Evolutionary conservation across 306 rosid species (phyloP), one percentile per base, ranked within the genome.

Genomic region (Cicer yamashitae): DNA sequence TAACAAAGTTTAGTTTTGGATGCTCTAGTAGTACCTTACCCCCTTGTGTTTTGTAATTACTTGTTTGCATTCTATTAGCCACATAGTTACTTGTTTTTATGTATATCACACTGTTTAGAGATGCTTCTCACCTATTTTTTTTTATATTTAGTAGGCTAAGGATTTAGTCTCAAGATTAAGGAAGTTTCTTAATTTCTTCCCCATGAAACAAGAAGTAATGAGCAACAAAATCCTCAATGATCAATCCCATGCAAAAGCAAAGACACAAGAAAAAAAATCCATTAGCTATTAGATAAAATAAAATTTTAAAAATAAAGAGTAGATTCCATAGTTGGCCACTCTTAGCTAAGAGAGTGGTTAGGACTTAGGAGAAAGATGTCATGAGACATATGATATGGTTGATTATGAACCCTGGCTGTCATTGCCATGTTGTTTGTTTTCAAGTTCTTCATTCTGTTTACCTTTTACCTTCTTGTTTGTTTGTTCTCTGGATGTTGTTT

Each of bases 271-370:
- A 44, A 66, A 47, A 75, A 70, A 83, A 62, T n/a, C 67, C 63
- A 56, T 75, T 73, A 14, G 81, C 86, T 77, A 79, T 43, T 43
- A 43, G 13, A 60, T 38, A 34, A 12, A 12, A 59, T 59, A 59
- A 59, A 86, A 48, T 4, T 69, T 72, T 69, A 62, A 83, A 53
- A 65, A 68, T 57, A 59, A 50, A 43, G 71, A 76, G 17, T 51
- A 80, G 74, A 66, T 69, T 88, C 91, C 84, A 60, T 9, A 59
- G 69, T 77, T 69, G 50, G 34, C 61, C 88, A 70, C 91, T 86
- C 83, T 10, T 81, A 77, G 92, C 80, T 86, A 81, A 86, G 79
- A 86, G 81, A 81, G 89, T 83, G 74, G 91, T 88, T 90, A 78
- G 74, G 66, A 67, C 86, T 86, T 88, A 73, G 70, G 67, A 67